A percentile compares a stretch with the other conserved stretches of the same genome.
phyloP scores from a whole-genome alignment of 345 rosid species.

The Psidium guajava region DNA sequence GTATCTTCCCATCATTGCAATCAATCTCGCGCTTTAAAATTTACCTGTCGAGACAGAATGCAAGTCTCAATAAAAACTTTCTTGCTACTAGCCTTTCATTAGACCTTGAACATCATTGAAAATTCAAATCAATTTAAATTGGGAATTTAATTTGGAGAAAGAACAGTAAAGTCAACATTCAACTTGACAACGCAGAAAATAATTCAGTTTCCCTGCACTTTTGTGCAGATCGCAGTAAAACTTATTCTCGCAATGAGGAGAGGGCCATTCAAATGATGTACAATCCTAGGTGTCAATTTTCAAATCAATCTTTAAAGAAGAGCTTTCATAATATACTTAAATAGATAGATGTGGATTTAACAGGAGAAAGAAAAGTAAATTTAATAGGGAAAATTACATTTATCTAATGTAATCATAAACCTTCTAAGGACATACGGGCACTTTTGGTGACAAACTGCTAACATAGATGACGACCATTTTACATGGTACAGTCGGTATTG shows the following conservation, averaged over 20 bases:
- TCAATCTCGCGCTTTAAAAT: not conserved
- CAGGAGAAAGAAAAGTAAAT: not conserved
- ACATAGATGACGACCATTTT: no score
- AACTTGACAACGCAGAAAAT: not conserved
- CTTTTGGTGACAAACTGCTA: no score
- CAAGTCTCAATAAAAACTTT: not conserved
- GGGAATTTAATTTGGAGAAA: not conserved
- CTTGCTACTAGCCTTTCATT: not conserved
- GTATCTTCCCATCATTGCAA: fast-evolving
- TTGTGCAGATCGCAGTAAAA: not conserved
- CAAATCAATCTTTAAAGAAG: not conserved
- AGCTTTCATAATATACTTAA: not conserved
- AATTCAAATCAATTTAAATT: not conserved
- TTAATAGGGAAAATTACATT: no score
- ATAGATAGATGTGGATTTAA: not conserved
- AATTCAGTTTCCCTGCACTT: not conserved
- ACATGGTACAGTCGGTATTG: no score
- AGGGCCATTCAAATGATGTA: not conserved
- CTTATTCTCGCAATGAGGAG: not conserved
- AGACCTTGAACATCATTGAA: not conserved
- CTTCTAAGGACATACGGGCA: no score
- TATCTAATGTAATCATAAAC: no score
- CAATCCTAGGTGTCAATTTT: not conserved
- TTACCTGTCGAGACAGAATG: not conserved
- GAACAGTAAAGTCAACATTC: not conserved